phyloP scores from a whole-genome alignment of 2,329 filamentous ascomycete genomes.

The Penicillium sp. region DNA sequence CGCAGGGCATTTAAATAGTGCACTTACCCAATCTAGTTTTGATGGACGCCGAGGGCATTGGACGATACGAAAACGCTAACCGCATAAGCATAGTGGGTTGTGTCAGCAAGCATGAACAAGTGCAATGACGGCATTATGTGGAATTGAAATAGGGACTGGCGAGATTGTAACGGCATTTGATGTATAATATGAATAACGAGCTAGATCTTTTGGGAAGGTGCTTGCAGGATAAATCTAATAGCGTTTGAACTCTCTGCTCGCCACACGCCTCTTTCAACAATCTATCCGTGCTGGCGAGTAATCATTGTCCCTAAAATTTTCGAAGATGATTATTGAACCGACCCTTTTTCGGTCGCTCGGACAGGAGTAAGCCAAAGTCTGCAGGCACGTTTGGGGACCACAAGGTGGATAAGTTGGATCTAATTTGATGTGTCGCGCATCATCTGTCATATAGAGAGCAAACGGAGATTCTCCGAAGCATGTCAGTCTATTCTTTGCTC shows the following conservation, averaged over 20 bases:
- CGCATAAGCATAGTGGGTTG: neutral
- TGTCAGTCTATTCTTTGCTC: neutral
- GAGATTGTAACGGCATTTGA: no score
- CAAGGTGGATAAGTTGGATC: neutral
- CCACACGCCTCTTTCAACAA: neutral
- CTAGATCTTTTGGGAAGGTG: no score
- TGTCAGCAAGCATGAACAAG: neutral
- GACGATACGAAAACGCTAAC: neutral
- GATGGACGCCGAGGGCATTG: neutral
- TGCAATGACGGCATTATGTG: neutral
- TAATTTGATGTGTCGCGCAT: neutral
- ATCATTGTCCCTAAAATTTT: no score
- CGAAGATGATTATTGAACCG: no score
- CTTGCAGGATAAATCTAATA: no score
- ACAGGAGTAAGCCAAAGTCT: neutral
- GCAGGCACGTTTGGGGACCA: neutral
- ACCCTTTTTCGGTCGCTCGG: no score
- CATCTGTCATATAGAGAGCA: neutral
- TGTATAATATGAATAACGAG: no score
- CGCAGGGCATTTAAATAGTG: neutral
- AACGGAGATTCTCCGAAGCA: neutral
- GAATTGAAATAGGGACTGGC: no score
- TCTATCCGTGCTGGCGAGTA: neutral
- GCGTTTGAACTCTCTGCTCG: no score
- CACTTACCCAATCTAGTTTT: neutral